phyloP scores from a whole-genome alignment of 208 protist species.

The Trypanosomatidae sp. region DNA sequence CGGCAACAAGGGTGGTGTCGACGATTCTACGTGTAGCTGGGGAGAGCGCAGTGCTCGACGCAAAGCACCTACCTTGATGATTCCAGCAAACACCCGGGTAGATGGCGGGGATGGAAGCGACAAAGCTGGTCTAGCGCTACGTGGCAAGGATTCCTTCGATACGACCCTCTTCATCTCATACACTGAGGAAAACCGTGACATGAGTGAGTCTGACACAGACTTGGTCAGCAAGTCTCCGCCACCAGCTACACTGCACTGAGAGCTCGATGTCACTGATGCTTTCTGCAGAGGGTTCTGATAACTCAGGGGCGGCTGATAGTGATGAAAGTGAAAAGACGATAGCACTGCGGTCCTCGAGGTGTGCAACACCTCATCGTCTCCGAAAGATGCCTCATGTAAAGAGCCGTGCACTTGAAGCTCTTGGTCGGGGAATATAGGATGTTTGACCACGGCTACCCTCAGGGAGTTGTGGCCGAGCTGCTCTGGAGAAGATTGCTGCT shows the following conservation, averaged over 20 bases:
- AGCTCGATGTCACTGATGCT: not conserved
- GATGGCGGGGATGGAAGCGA: not conserved
- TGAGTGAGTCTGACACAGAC: too few species aligned
- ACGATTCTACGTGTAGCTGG: slow-evolving; percentile 7
- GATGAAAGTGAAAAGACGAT: not conserved
- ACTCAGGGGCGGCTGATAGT: not conserved
- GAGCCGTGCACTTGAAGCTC: not conserved
- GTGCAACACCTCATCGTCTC: not conserved
- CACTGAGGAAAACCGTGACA: not conserved
- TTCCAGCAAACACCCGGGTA: slow-evolving; percentile 17
- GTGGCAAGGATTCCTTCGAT: not conserved
- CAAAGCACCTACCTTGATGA: slow-evolving; percentile 7
- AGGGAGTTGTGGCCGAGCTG: too few species aligned
- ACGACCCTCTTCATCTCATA: not conserved
- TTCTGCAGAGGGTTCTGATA: not conserved
- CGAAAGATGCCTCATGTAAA: not conserved
- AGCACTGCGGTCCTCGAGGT: not conserved
- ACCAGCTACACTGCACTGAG: not conserved
- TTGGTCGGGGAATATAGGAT: too few species aligned
- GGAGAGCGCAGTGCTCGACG: slow-evolving; percentile 9
- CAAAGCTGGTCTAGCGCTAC: not conserved
- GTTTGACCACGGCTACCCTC: not conserved
- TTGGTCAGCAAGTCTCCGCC: not conserved
- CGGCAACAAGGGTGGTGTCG: not conserved
- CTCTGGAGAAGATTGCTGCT: not conserved